Conservation (phyloP, 495 filamentous ascomycete species). For the Hypoxylon cercidicola region DNA sequence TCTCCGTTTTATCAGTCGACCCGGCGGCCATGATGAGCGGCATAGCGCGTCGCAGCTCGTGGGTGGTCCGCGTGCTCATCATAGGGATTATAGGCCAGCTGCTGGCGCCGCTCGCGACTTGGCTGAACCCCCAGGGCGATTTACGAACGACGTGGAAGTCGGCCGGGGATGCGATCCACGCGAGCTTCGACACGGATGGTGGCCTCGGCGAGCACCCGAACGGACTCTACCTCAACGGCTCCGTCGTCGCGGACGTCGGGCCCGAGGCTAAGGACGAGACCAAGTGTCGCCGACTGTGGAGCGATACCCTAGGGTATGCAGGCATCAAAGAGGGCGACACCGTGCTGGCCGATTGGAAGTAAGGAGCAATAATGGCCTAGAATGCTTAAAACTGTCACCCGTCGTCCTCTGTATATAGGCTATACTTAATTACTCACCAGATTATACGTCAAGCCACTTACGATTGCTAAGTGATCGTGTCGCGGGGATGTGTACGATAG, state of each 20-base stretch:
- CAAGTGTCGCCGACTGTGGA: conserved; percentile 51
- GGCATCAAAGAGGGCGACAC: conserved; percentile 51
- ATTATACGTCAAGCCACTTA: no score
- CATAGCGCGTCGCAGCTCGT: conserved; percentile 39
- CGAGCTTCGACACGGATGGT: conserved; percentile 45
- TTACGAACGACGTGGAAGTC: conserved; percentile 57
- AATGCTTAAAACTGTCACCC: neutral
- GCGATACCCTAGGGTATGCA: conserved; percentile 47
- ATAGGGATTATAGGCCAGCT: conserved; percentile 24
- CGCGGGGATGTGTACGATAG: neutral
- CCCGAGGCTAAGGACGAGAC: conserved; percentile 48
- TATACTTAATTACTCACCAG: no score
- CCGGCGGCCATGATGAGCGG: conserved; percentile 50
- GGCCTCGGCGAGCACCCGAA: conserved; percentile 45
- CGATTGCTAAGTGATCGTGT: conserved; percentile 3
- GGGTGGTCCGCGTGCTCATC: conserved; percentile 22
- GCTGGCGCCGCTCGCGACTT: conserved; percentile 31
- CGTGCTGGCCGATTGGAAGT: conserved; percentile 49
- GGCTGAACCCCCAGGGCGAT: conserved; percentile 41
- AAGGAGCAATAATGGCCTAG: no score
- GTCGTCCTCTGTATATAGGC: neutral
- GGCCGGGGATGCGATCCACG: conserved; percentile 53
- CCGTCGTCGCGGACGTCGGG: conserved; percentile 26
- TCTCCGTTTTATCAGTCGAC: conserved; percentile 47
- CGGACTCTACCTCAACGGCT: conserved; percentile 49